Evolutionary conservation across 1,284 basidiomycete species (phyloP).

Genomic region (Cronartium ribicola): DNA sequence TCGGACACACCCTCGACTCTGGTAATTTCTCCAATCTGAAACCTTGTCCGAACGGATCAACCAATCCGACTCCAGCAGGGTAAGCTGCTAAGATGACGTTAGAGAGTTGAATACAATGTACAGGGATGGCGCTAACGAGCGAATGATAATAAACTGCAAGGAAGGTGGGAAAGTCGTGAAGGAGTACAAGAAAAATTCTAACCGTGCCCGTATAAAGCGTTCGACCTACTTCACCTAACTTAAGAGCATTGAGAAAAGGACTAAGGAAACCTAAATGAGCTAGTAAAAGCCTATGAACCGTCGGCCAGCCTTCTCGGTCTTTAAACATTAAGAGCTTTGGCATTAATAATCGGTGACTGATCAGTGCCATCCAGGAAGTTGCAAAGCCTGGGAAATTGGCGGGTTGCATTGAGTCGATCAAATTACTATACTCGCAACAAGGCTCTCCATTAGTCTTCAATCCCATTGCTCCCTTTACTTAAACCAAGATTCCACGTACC

Average conservation of each 20-base stretch:
- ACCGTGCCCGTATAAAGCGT: constrained; percentile 90
- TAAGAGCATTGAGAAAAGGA: constrained; percentile 73
- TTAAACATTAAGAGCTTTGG: constrained; percentile 81
- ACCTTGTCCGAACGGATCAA: constrained; percentile 66
- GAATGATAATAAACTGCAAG: constrained; percentile 94
- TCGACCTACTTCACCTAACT: constrained; percentile 75
- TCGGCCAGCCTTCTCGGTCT: constrained; percentile 85
- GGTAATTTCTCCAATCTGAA: constrained; percentile 62
- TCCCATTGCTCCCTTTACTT: no score
- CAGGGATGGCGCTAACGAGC: constrained; percentile 85
- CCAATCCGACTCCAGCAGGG: constrained; percentile 70
- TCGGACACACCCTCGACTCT: constrained; percentile 84
- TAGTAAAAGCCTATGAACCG: constrained; percentile 88
- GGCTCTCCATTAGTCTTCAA: no score
- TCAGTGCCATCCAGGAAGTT: constrained; percentile 94
- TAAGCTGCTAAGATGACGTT: constrained; percentile 96
- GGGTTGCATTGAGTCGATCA: constrained; percentile 91
- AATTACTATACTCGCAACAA: constrained; percentile 63
- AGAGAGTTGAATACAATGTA: constrained; percentile 88
- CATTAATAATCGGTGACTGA: constrained; percentile 96
- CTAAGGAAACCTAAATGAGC: constrained; percentile 90
- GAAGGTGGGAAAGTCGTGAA: constrained; percentile 99
- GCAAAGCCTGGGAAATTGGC: constrained; percentile 96
- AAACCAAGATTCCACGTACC: constrained; percentile 2
- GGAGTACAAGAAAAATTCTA: constrained; percentile 82